Base-by-base conservation (phyloP, 192 early-diverging fungal genomes). In the Podila verticillata region DNA sequence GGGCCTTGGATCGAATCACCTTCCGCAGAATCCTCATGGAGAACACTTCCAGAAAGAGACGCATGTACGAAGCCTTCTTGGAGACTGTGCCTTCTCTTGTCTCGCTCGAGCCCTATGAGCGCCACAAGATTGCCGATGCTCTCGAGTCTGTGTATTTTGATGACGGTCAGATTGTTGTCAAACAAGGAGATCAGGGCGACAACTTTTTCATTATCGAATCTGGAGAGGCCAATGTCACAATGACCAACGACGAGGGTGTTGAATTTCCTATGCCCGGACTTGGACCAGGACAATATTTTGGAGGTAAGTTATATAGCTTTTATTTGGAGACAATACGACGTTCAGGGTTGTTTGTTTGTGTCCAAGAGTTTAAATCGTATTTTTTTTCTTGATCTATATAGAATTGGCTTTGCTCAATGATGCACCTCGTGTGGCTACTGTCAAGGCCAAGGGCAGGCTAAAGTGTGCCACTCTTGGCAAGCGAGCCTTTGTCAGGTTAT, bases 11-110 rank as follows among this genome's bases (percentile, higher is more conserved):
- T 84, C 93, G 98, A 63, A 93, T 99, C 39, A 98, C 98, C 0
- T 99, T 99, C 89, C 92, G 97, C 60, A 86, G 94, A 35, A 96
- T 99, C 68, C 83, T 99, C 73, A 99, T 99, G 98, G 97, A 99
- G 77, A 94, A 96, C 82, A 99, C 98, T 5, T 93, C 92, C 48
- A 90, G 93, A 65, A 98, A 99, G 82, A 89, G 98, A 19, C 91
- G 94, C 48, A 93, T 98, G 91, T 99, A 99, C 85, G 98, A 99
- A 86, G 72, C 87, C 22, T 99, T 99, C 84, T 83, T 99, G 59
- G 96, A 97, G 83, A 97, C 96, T 44, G 93, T 99, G 17, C 91
- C 91, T 6, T 82, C 98, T 30, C 89, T 99, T 26, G 85, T 90
- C 22, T 96, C 94, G 20, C 87, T 99, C 47, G 95, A 98, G 82